Base-by-base conservation (phyloP, 768 basidiomycete genomes). In the Rhodotorula kratochvilovae region DNA sequence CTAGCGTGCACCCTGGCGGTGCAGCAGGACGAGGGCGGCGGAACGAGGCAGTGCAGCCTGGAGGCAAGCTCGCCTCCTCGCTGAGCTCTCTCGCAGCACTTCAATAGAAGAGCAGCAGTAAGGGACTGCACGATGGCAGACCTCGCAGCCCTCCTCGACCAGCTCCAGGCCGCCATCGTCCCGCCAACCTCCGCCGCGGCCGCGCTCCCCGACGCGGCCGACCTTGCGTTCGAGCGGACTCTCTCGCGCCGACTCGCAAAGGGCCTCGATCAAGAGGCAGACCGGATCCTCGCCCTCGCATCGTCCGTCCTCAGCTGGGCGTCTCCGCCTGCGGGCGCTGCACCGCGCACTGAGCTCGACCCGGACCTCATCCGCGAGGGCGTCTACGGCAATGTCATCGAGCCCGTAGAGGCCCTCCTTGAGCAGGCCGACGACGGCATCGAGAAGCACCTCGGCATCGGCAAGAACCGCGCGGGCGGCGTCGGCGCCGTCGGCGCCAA, bases 181-280 rank as follows among this genome's bases (percentile, higher is more conserved):
- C 56, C 71, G 4, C 68, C 81, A 5, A 82, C 81, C 16, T 70
- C 74, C 8, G 74, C 78, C 39, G 81, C 81, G 11, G 74, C 78
- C 7, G 61, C 57, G 13, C 73, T 83, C 13, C 82, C 82, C 21
- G 59, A 61, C 16, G 89, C 92, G 5, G 72, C 82, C 23, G 94
- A 97, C 81, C 83, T 98, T 67, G 81, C 84, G n/a, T 97, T 93
- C 80, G 91, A 96, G 81, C 88, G 91, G 33, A 90, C 93, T 4
- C 86, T 98, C 72, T 89, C 94, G 79, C 80, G 85, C 8, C 82
- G 81, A 3, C 84, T 96, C 64, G 89, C 88, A 3, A 82, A 83
- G 64, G 85, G 87, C 53, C 80, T 96, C 46, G 93, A 97, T 77
- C 80, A 77, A 7, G 85, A 90, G 66, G 88, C 90, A 0, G 80